Conservation (phyloP, 257 asterid species). For the Schizonepeta tenuifolia region DNA sequence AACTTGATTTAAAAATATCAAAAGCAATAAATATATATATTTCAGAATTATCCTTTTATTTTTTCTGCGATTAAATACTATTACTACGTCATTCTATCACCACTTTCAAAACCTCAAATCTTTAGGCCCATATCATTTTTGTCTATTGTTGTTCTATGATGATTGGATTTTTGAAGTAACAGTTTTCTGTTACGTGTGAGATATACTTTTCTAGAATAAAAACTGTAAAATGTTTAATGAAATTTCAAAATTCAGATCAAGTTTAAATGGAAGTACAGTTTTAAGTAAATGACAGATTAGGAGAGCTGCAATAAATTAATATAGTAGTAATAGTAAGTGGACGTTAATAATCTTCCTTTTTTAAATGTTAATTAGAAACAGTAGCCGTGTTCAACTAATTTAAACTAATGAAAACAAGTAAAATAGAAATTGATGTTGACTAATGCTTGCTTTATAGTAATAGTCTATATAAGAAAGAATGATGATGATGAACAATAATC, state of each 20-base stretch:
- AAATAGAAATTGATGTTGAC: not conserved
- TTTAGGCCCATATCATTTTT: not conserved
- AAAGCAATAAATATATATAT: too few species aligned
- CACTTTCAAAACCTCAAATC: not conserved
- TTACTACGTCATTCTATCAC: not conserved
- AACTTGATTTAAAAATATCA: too few species aligned
- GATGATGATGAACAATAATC: slow-evolving; percentile 35
- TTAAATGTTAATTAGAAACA: not conserved
- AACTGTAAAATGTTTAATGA: not conserved
- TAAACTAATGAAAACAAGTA: not conserved
- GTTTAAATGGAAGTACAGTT: not conserved
- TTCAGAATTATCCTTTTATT: not conserved
- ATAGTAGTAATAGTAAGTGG: not conserved
- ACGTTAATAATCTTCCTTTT: not conserved
- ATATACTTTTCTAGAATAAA: not conserved
- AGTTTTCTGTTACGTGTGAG: not conserved
- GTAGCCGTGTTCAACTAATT: not conserved
- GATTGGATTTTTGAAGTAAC: not conserved
- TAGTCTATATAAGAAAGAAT: slow-evolving; percentile 14
- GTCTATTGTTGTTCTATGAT: not conserved
- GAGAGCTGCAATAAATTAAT: not conserved
- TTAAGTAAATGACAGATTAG: not conserved
- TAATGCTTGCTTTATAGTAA: slow-evolving; percentile 24
- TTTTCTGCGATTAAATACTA: too few species aligned
- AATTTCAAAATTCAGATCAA: not conserved